Conservation (phyloP, 257 asterid genomes). For the Solanum clarkiae region DNA sequence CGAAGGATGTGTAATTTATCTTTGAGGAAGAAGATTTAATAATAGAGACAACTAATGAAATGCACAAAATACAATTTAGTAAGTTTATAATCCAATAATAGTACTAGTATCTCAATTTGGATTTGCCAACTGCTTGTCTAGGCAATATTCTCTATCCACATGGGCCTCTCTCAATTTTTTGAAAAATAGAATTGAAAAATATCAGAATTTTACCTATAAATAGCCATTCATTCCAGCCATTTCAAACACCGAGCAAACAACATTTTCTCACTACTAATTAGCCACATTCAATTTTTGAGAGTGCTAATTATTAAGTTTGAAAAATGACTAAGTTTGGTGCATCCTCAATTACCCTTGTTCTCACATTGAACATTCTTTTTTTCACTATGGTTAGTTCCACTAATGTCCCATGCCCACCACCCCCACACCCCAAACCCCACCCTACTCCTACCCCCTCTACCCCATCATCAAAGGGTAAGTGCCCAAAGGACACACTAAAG, state of each 20-base stretch:
- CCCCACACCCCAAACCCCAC: not conserved
- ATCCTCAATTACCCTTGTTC: not conserved
- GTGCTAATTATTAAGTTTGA: too few species aligned
- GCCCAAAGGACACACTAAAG: constrained; percentile 3
- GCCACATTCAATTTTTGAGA: too few species aligned
- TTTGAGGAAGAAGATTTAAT: too few species aligned
- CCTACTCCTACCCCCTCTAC: not conserved
- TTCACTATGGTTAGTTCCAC: not conserved
- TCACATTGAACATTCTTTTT: not conserved
- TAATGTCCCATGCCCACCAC: not conserved
- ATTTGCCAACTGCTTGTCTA: not conserved
- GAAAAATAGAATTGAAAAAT: too few species aligned
- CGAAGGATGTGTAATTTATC: not conserved
- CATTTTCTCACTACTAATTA: too few species aligned
- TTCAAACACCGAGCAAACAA: too few species aligned
- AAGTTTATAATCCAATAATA: not conserved
- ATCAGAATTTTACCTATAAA: too few species aligned
- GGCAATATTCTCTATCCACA: not conserved
- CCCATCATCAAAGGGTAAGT: not conserved
- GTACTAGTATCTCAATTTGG: not conserved
- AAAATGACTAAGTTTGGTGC: not conserved
- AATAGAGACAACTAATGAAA: not conserved
- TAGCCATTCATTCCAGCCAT: too few species aligned
- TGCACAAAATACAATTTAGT: not conserved
- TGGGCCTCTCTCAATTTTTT: not conserved